Evolutionary conservation across 371 early-diverging fungal genomes (phyloP), one percentile per base, ranked within the genome.

Genomic region (Apophysomyces variabilis): DNA sequence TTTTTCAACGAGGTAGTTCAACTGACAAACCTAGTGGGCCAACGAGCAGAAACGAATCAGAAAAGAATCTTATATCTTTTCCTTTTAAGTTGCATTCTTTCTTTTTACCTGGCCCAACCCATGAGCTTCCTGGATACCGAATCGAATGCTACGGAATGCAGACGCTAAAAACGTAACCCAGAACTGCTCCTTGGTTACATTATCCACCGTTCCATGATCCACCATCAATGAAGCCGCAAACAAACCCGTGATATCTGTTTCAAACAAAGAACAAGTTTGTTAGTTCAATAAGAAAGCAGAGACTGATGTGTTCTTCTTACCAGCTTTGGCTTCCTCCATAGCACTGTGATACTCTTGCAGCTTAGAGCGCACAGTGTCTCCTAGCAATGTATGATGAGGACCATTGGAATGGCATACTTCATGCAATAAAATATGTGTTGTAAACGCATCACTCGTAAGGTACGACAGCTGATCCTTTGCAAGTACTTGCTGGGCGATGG

Each of bases 241-340:
- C 38, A 93, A 73, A 3, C 89, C 93, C 16, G 90, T 82, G 68
- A 93, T 93, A 63, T 93, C 91, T 84, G 64, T 46, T n/a, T 5
- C 43, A 43, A 12, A 41, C 9, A n/a, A 4, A 11, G 26, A 37
- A 9, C 7, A 57, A 57, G 8, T 8, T 8, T 26, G 32, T 26
- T 26, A 26, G 1, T 26, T 26, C 18, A 47, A 45, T 66, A 76
- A 69, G 71, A 39, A 21, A 85, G 83, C 71, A 83, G 87, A 26
- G 84, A 80, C 62, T 86, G 87, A 62, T 86, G 87, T 62, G 86
- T 16, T 14, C 5, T 16, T 37, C n/a, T 65, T 78, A 85, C 85
- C 89, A 36, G 93, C 93, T 75, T 93, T 93, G 37, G 93, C 92
- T 70, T 93, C 93, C 69, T 93, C 93, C 65, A 93, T 82, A 5